A percentile compares a stretch with the other conserved stretches of the same genome.
Evolutionary conservation across 2,329 filamentous ascomycete species (phyloP).

Genomic region (Aspergillus sclerotialis): DNA sequence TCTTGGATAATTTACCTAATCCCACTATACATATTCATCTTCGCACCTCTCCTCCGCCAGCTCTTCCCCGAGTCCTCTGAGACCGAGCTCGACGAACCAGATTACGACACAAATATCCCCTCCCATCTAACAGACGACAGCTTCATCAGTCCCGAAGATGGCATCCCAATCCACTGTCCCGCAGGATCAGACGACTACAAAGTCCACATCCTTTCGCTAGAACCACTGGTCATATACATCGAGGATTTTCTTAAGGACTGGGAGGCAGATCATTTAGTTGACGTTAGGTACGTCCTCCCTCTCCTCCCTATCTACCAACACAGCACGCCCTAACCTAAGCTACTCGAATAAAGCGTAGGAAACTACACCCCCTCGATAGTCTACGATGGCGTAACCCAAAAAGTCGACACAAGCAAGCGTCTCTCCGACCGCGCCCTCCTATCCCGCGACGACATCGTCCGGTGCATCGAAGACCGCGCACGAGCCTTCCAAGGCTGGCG

Average conservation of each 20-base stretch:
- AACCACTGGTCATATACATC: constrained; percentile 53
- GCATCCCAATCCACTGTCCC: constrained; percentile 18
- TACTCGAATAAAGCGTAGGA: constrained; percentile 30
- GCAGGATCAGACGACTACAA: constrained; percentile 18
- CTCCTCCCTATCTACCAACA: no score
- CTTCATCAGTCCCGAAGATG: constrained; percentile 30
- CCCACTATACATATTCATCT: constrained; percentile 30
- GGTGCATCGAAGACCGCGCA: constrained; percentile 54
- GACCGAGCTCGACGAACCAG: constrained; percentile 2
- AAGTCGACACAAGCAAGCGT: constrained; percentile 43
- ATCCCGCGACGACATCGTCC: constrained; percentile 42
- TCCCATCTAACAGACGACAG: constrained; percentile 22
- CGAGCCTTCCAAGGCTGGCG: constrained; percentile 56
- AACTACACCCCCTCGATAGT: constrained; percentile 51
- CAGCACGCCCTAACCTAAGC: no score
- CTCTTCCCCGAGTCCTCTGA: constrained; percentile 12
- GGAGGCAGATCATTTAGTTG: constrained; percentile 47
- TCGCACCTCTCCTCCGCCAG: constrained; percentile 25
- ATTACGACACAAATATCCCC: constrained; percentile 10
- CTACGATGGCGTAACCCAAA: constrained; percentile 43
- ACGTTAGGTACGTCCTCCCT: constrained; percentile 42
- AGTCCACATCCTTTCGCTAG: constrained; percentile 45
- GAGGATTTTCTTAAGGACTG: constrained; percentile 45
- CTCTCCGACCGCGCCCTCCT: constrained; percentile 47
- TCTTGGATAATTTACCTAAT: constrained; percentile 29